phyloP scores from a whole-genome alignment of 768 basidiomycete species.

The Guyanaporus albipodus region DNA sequence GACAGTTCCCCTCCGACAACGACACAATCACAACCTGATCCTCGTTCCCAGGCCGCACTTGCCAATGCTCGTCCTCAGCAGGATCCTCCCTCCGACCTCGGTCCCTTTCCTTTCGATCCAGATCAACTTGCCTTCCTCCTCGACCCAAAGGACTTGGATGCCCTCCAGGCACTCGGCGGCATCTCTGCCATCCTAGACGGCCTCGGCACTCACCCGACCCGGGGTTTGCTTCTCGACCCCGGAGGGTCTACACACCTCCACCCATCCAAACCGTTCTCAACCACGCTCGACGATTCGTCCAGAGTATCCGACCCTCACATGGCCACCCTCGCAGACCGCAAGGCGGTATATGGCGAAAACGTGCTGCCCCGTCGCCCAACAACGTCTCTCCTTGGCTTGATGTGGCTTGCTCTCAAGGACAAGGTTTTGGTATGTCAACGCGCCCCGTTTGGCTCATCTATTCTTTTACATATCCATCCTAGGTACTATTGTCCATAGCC shows the following conservation, averaged over 20 bases:
- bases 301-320: slow-evolving; percentile 9
- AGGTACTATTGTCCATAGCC: slow-evolving; percentile 89
- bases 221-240: slow-evolving; percentile 38
- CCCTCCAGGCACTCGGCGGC: slow-evolving; percentile 70
- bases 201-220: slow-evolving; percentile 61
- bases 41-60: slow-evolving; percentile 19
- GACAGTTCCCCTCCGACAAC: slow-evolving; percentile 14
- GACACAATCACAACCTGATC: slow-evolving; percentile 21
- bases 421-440: slow-evolving; percentile 70
- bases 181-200: slow-evolving; percentile 59
- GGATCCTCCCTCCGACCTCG: slow-evolving; percentile 49
- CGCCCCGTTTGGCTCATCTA: background rate
- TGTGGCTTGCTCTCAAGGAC: slow-evolving; percentile 87
- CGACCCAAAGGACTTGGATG: slow-evolving; percentile 79
- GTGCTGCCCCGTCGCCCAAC: slow-evolving; percentile 63
- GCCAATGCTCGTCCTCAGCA: slow-evolving; percentile 23
- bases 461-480: slow-evolving; percentile 2
- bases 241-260: too few relatives aligned
- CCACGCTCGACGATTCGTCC: slow-evolving; percentile 2
- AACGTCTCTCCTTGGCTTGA: slow-evolving; percentile 68
- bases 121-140: slow-evolving; percentile 77
- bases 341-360: slow-evolving; percentile 72
- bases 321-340: slow-evolving; percentile 57
- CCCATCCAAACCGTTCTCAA: background rate
- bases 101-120: slow-evolving; percentile 74